phyloP scores from a whole-genome alignment of 495 filamentous ascomycete genomes.

The Astrothelium macrocarpum region DNA sequence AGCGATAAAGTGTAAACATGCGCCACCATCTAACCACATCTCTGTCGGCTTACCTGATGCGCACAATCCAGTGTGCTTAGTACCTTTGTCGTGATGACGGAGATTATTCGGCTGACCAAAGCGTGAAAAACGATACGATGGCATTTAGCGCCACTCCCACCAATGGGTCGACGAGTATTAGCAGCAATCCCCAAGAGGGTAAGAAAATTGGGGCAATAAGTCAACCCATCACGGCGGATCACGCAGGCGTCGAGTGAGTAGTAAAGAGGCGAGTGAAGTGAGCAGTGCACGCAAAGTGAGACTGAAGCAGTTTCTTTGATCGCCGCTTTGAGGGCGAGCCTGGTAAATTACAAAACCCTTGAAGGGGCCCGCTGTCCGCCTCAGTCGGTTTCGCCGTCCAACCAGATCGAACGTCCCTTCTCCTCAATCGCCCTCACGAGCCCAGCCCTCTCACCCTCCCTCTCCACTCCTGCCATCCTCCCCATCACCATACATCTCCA shows the following conservation, averaged over 20 bases:
- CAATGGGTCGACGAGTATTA: background rate
- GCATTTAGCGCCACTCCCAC: background rate
- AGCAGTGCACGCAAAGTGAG: constrained; percentile 1
- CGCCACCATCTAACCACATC: background rate
- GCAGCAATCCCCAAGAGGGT: background rate
- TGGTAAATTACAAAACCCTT: constrained; percentile 5
- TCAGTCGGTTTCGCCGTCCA: constrained; percentile 2
- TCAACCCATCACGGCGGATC: background rate
- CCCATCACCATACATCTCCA: constrained; percentile 2
- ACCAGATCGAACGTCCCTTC: constrained; percentile 5
- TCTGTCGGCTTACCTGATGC: background rate
- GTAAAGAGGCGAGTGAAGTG: background rate
- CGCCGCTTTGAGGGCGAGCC: background rate
- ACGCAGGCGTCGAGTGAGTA: background rate
- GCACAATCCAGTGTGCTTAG: background rate
- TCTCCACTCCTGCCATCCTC: background rate
- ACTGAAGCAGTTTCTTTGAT: constrained; percentile 5
- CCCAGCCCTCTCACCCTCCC: background rate
- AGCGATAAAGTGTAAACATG: background rate
- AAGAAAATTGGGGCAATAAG: background rate
- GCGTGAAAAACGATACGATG: background rate
- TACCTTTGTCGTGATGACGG: background rate
- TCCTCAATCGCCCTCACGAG: constrained; percentile 3
- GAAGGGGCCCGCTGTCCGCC: background rate
- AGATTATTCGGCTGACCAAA: background rate